phyloP scores from a whole-genome alignment of 345 rosid species.

The Citrus reticulata region DNA sequence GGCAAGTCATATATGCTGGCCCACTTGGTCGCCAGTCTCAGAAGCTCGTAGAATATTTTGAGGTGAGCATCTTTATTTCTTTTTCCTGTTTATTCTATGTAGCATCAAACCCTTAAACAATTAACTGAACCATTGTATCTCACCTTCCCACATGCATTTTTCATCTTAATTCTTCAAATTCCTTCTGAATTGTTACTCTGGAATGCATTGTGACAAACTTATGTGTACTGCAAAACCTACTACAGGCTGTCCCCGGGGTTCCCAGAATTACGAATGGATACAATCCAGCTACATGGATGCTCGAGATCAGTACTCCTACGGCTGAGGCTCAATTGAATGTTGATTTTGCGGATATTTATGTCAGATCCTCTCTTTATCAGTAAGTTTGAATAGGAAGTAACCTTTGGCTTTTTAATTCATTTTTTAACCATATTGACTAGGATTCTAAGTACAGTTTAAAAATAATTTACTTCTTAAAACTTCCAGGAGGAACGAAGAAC shows the following conservation, averaged over 20 bases:
- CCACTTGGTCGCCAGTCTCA: constrained; percentile 69
- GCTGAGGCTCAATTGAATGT: constrained; percentile 61
- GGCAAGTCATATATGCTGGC: constrained; percentile 88
- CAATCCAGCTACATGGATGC: constrained; percentile 98
- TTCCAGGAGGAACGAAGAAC: constrained; percentile 68
- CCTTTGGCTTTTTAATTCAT: not conserved
- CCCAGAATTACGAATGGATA: constrained; percentile 60
- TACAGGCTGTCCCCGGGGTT: constrained; percentile 71
- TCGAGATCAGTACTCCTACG: constrained; percentile 60
- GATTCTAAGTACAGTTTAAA: not conserved
- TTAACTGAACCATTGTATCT: not conserved
- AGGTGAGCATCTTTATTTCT: constrained; percentile 34
- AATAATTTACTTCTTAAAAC: not conserved
- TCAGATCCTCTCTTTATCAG: constrained; percentile 62
- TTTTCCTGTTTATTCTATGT: not conserved
- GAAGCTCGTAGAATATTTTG: constrained; percentile 79
- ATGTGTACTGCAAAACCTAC: not conserved
- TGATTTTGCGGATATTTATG: constrained; percentile 67
- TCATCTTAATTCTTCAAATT: not conserved
- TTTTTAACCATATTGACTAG: not conserved
- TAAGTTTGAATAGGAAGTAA: constrained; percentile 26
- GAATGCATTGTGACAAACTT: too few species aligned
- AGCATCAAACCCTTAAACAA: not conserved
- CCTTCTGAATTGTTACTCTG: not conserved
- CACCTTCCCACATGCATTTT: too few species aligned